Evolutionary conservation across 192 early-diverging fungal genomes (phyloP), one percentile per base, ranked within the genome.

Genomic region (Linderina pennispora): DNA sequence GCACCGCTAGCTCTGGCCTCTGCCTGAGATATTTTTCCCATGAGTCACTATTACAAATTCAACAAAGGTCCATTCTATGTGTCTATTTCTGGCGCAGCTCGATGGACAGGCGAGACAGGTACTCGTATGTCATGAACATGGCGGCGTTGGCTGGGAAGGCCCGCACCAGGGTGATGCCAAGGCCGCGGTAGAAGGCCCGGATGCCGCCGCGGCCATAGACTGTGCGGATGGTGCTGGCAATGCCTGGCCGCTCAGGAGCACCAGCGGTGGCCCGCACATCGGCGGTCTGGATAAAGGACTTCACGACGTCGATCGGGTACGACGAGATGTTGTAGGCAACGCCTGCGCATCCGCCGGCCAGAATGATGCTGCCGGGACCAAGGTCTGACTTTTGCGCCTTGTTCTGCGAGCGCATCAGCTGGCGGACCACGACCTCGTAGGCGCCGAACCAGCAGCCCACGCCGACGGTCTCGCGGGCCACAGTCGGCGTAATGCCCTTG

Each of bases 71-170:
- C n/a, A n/a, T n/a, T n/a, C n/a, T n/a, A n/a, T 45, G 35, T 10
- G 20, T 15, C 42, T 36, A 37, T 28, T 48, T 41, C 22, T 46
- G 25, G 37, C 37, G 50, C 22, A 68, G 50, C 23, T 44, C 57
- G 22, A 37, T 36, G 3, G 53, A 57, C 6, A 65, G 23, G 8
- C 74, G 55, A 4, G 50, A 53, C 4, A 75, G 43, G 65, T 83
- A 81, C 74, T 85, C 95, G 77, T 94, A 99, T 1, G 92, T 95
- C 68, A 90, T 79, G 62, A 99, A 99, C 53, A 99, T 96, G 37
- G 90, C 84, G 8, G 89, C 96, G 55, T 84, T 92, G n/a, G 93
- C 84, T 3, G 96, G 96, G 37, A 90, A 91, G 23, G 84, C 86
- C 23, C 93, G 78, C 25, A 82, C 67, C 23, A 93, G 76, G 11